Conservation (phyloP, 305 asterid species). For the Fraxinus ornus region DNA sequence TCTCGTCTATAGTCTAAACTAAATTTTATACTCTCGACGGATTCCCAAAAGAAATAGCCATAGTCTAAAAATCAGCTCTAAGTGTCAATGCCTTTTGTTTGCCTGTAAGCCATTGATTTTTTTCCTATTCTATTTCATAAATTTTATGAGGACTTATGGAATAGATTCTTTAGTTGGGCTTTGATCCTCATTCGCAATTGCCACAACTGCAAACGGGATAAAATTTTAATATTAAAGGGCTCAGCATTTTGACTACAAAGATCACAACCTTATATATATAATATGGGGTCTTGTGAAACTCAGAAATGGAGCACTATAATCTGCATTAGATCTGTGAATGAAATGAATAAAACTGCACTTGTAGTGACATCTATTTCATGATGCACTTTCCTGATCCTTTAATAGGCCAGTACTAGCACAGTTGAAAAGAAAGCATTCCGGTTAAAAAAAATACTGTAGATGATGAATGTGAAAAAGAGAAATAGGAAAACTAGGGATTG, state of each 20-base stretch:
- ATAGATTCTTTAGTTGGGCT: not conserved
- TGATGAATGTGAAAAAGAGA: not conserved
- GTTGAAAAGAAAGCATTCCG: not conserved
- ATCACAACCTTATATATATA: not conserved
- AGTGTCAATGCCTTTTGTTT: not conserved
- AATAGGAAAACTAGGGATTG: not conserved
- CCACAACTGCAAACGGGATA: not conserved
- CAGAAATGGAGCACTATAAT: not conserved
- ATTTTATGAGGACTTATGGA: not conserved
- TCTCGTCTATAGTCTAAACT: not conserved
- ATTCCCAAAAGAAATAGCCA: not conserved
- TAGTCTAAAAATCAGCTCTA: not conserved
- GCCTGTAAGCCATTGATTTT: not conserved
- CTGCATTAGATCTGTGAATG: not conserved
- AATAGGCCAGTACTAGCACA: not conserved
- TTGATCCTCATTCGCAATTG: not conserved
- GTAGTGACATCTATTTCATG: not conserved
- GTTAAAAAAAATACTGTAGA: not conserved
- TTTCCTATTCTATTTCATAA: not conserved
- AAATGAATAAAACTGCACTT: not conserved
- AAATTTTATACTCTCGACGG: not conserved
- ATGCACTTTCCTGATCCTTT: not conserved
- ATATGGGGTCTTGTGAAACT: not conserved
- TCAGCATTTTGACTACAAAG: not conserved
- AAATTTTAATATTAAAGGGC: not conserved